Evolutionary conservation across 768 basidiomycete genomes (phyloP).

Genomic region (Ephemerocybe angulata): DNA sequence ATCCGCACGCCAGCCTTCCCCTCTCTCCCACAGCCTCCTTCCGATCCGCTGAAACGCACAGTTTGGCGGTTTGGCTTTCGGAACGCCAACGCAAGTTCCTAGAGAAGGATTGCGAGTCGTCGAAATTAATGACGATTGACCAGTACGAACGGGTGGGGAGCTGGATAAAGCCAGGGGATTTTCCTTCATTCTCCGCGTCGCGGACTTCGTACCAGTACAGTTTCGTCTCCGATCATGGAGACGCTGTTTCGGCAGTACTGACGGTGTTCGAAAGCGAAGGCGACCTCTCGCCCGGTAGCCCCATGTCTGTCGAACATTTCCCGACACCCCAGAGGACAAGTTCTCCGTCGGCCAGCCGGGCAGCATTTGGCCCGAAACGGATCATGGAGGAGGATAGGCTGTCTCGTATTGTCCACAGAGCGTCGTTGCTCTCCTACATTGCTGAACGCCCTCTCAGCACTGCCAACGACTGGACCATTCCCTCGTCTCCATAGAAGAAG

Average conservation of each 20-base stretch:
- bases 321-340: slow-evolving; percentile 1
- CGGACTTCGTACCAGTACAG: slow-evolving; percentile 9
- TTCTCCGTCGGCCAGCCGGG: background rate
- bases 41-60: slow-evolving; percentile 22
- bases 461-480: background rate
- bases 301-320: background rate
- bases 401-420: slow-evolving; percentile 10
- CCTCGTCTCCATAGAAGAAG: background rate
- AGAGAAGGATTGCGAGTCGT: slow-evolving; percentile 22
- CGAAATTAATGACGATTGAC: slow-evolving; percentile 37
- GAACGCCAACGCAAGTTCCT: slow-evolving; percentile 30
- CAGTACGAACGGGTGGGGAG: slow-evolving; percentile 49
- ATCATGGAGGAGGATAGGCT: slow-evolving; percentile 5
- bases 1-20: slow-evolving; percentile 8
- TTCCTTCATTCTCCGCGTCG: slow-evolving; percentile 11
- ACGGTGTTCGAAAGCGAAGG: slow-evolving; percentile 7
- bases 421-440: slow-evolving; percentile 7
- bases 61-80: slow-evolving; percentile 34
- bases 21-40: slow-evolving; percentile 15
- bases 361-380: slow-evolving; percentile 5
- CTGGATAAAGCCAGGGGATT: slow-evolving; percentile 33
- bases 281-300: background rate
- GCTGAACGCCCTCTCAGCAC: slow-evolving; percentile 7
- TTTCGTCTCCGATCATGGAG: slow-evolving; percentile 7
- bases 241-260: slow-evolving; percentile 4